Base-by-base conservation (phyloP, 805 yeast species). In the Diddensiella santjacobensis region DNA sequence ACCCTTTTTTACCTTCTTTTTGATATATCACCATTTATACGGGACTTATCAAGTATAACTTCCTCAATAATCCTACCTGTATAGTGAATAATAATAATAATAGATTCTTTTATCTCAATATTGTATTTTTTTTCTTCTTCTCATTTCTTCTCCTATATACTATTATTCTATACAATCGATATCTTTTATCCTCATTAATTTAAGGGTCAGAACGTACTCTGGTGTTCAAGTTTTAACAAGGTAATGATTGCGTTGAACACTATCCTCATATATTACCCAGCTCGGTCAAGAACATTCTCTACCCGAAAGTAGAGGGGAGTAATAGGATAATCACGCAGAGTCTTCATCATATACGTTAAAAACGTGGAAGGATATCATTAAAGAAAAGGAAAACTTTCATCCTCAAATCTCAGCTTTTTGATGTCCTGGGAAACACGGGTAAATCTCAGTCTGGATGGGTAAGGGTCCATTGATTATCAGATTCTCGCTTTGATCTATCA, bases 291-390 rank as follows among this genome's bases (percentile, higher is more conserved):
- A 55, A 53, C 54, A 38, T 40, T 60, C 47, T 33, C n/a, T n/a
- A n/a, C 40, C 40, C 50, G 23, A 23, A 53, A 36, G 39, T 37
- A 30, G 46, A 39, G 53, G 60, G 62, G 55, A 48, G 42, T 40
- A 26, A 45, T 56, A 52, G 47, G 60, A 44, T 45, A n/a, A 50
- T 41, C 48, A 57, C 63, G 62, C 63, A 49, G 51, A 57, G 49
- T 42, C 51, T 56, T 60, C 64, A 60, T 60, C 64, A 60, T 60
- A 49, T 49, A 55, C 60, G 59, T 58, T 45, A 52, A 60, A 60
- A 60, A 60, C 64, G 62, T 60, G 63, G 63, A 59, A 59, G 63
- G 63, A 50, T 50, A 35, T 58, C 58, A 57, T 58, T 57, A 24
- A 46, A 48, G 60, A 53, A 48, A 37, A 48, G 41, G 38, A 51